phyloP scores from a whole-genome alignment of 2,329 filamentous ascomycete genomes.

The Penicillium concentricum region DNA sequence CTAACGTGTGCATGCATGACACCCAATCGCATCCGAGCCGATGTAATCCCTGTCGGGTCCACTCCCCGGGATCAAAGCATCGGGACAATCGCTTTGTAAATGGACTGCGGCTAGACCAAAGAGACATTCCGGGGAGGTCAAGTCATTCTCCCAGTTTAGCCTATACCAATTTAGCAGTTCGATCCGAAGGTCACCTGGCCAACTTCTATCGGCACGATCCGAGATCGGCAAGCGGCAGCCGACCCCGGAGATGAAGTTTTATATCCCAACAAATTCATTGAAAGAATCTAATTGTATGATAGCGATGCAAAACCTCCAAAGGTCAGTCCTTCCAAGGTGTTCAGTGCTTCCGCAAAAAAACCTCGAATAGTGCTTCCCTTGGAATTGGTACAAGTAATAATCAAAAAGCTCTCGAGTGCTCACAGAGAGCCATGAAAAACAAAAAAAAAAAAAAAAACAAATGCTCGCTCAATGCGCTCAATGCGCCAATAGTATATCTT shows the following conservation, averaged over 20 bases:
- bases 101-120: conserved; percentile 8
- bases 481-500: conserved; percentile 6
- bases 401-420: background rate
- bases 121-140: background rate
- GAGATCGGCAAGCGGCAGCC: background rate
- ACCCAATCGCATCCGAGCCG: background rate
- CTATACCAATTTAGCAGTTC: conserved; percentile 6
- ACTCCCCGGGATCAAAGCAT: background rate
- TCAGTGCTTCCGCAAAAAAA: background rate
- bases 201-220: background rate
- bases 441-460: background rate
- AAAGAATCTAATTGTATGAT: background rate
- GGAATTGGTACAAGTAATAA: too few species aligned
- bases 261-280: background rate
- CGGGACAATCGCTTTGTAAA: conserved; percentile 12
- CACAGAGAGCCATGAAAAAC: background rate
- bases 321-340: background rate
- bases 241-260: background rate
- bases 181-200: background rate
- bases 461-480: conserved; percentile 8
- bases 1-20: background rate
- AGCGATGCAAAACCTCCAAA: background rate
- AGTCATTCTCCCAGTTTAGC: conserved; percentile 5
- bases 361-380: background rate
- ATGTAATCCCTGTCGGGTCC: background rate